A percentile compares a stretch with the other conserved stretches of the same genome.
Conservation (phyloP, 768 basidiomycete genomes). For the Suillus weaverae region DNA sequence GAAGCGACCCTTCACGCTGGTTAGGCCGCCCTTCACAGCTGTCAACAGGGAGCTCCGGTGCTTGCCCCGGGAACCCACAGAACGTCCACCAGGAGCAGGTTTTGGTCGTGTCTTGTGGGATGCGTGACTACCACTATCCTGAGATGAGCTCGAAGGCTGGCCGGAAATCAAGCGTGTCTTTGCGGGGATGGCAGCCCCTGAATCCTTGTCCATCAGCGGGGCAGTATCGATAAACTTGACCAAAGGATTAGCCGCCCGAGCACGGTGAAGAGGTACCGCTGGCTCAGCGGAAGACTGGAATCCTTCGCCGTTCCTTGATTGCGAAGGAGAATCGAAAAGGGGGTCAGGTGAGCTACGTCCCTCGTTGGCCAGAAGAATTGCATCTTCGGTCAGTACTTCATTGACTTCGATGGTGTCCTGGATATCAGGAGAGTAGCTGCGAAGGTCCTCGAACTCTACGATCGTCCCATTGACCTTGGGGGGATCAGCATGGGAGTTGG, state of each 20-base stretch:
- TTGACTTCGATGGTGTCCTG: constrained; percentile 33
- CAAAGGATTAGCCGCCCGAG: constrained; percentile 50
- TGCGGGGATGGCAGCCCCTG: constrained; percentile 45
- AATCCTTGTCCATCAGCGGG: constrained; percentile 23
- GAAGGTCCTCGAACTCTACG: constrained; percentile 28
- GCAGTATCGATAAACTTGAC: constrained; percentile 50
- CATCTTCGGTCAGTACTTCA: constrained; percentile 13
- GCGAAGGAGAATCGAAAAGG: constrained; percentile 30
- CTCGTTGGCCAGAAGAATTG: not conserved
- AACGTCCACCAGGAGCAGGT: constrained; percentile 55
- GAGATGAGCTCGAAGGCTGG: constrained; percentile 9
- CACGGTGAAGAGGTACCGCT: constrained; percentile 41
- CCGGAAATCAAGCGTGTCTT: constrained; percentile 47
- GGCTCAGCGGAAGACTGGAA: constrained; percentile 11
- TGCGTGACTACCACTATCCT: constrained; percentile 13
- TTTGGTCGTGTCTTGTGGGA: constrained; percentile 24
- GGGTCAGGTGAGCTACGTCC: constrained; percentile 19
- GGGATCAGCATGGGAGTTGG: not conserved
- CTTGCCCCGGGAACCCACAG: constrained; percentile 40
- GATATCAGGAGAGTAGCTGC: constrained; percentile 1
- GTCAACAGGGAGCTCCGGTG: constrained; percentile 55
- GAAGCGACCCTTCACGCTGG: constrained; percentile 50
- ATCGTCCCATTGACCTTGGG: constrained; percentile 11
- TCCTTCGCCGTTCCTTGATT: constrained; percentile 7
- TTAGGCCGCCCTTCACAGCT: constrained; percentile 50